Percentiles rank a stretch among this genome's conserved stretches.
phyloP scores from a whole-genome alignment of 306 rosid genomes.

The Prunus padus region DNA sequence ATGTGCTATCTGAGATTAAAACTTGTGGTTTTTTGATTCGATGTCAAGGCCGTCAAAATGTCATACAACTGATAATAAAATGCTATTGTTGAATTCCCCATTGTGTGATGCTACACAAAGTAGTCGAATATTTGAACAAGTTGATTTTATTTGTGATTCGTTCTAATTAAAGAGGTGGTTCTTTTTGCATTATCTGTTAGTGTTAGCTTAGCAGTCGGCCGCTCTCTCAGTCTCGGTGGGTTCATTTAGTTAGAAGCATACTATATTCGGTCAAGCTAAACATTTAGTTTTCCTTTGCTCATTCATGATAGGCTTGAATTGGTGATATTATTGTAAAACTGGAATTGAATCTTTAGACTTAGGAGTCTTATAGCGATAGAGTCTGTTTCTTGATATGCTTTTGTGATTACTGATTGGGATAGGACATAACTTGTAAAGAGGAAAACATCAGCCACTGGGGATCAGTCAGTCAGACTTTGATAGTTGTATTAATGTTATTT shows the following conservation, averaged over 20 bases:
- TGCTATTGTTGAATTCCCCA: neutral
- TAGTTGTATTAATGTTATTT: neutral
- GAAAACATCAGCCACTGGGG: neutral
- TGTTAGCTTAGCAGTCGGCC: neutral
- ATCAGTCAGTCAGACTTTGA: neutral
- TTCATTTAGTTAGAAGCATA: neutral
- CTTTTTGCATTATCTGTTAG: neutral
- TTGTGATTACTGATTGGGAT: neutral
- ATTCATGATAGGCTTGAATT: neutral
- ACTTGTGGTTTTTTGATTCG: neutral
- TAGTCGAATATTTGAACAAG: neutral
- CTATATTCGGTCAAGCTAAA: neutral
- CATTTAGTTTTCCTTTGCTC: neutral
- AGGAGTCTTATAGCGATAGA: neutral
- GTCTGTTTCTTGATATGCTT: constrained; percentile 1
- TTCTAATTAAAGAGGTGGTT: neutral
- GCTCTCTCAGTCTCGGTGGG: neutral
- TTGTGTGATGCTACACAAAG: neutral
- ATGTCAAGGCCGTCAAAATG: neutral
- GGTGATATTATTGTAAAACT: neutral
- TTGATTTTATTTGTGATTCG: neutral
- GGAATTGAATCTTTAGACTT: neutral
- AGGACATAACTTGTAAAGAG: neutral
- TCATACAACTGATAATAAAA: neutral
- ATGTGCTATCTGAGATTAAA: neutral